phyloP scores from a whole-genome alignment of 805 yeast species.

The Saccharomycopsis vini region DNA sequence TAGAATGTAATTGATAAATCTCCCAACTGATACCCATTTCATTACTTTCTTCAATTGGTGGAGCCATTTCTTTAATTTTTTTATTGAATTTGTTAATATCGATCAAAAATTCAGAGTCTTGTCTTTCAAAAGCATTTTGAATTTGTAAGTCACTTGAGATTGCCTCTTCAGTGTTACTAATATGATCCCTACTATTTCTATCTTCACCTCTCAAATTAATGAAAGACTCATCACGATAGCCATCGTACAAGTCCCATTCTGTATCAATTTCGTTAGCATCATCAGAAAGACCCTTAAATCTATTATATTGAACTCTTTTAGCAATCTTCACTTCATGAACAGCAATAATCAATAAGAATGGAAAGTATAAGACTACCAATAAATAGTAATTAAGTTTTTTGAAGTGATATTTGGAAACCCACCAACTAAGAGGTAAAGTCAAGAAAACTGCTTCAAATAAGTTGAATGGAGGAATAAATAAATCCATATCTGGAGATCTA shows the following conservation, averaged over 20 bases:
- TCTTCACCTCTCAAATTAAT: conserved; percentile 21
- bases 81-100: conserved; percentile 40
- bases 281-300: conserved; percentile 31
- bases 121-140: conserved; percentile 55
- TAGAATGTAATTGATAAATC: conserved; percentile 44
- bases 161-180: background rate
- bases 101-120: conserved; percentile 61
- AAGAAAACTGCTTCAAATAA: conserved; percentile 52
- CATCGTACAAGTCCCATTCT: conserved; percentile 24
- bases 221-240: conserved; percentile 28
- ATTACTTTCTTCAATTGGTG: conserved; percentile 52
- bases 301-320: conserved; percentile 27
- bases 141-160: conserved; percentile 25
- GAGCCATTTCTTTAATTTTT: conserved; percentile 41
- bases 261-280: conserved; percentile 30
- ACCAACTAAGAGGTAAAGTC: conserved; percentile 33
- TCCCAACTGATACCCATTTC: conserved; percentile 57
- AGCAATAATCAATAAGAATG: conserved; percentile 53
- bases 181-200: background rate
- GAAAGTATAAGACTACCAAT: conserved; percentile 61
- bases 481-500: conserved; percentile 81
- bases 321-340: conserved; percentile 59
- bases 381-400: conserved; percentile 41
- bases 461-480: conserved; percentile 80
- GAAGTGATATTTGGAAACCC: conserved; percentile 27